Evolutionary conservation across 805 yeast genomes (phyloP).

Genomic region (Kazachstania africana): DNA sequence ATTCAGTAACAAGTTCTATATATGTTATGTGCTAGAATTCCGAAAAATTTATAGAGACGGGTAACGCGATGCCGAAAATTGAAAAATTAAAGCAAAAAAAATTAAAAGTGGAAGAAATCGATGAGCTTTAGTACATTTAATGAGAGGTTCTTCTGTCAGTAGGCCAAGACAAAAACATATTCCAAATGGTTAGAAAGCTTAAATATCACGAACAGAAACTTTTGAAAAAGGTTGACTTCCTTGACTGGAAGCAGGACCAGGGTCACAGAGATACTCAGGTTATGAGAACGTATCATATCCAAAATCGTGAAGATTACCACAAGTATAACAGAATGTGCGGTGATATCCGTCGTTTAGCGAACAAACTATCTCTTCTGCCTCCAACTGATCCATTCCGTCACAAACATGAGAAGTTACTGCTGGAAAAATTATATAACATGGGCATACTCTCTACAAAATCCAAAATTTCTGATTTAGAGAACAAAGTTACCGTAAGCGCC

Average conservation of each 20-base stretch:
- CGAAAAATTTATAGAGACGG: too few relatives aligned
- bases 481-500: conserved; percentile 84
- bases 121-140: too few relatives aligned
- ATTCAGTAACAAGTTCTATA: too few relatives aligned
- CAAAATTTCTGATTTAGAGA: conserved; percentile 85
- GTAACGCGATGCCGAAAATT: too few relatives aligned
- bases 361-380: conserved; percentile 71
- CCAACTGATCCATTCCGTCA: conserved; percentile 80
- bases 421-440: conserved; percentile 81
- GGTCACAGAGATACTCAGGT: conserved; percentile 95
- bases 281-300: conserved; percentile 88
- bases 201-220: conserved; percentile 94
- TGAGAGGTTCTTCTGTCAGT: too few relatives aligned
- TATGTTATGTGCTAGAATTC: too few relatives aligned
- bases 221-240: conserved; percentile 88
- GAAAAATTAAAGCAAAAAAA: too few relatives aligned
- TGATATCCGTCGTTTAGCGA: conserved; percentile 75
- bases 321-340: conserved; percentile 92
- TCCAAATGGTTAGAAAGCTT: conserved; percentile 82
- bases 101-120: too few relatives aligned
- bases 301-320: conserved; percentile 90
- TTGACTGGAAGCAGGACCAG: conserved; percentile 94
- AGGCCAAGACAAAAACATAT: too few relatives aligned
- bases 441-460: conserved; percentile 82
- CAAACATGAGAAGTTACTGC: conserved; percentile 75